These are phyloP conservation scores for Tuber indicum DNA, from an alignment of 495 filamentous ascomycete genomes.

Conservation along the genomic window DNA sequence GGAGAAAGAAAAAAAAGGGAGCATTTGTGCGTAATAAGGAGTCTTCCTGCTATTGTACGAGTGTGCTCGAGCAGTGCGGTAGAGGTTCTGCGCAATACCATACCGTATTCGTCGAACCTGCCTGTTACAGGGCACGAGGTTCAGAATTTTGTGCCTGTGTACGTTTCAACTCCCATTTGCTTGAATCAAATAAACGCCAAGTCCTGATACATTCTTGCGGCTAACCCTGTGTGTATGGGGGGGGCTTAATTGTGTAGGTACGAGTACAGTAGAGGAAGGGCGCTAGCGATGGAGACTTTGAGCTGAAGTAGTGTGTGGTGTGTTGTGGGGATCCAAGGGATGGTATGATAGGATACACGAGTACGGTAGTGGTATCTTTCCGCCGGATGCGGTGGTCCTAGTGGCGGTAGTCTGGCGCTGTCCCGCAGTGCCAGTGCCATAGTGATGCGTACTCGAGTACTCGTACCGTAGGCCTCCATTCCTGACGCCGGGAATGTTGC, in stretches of 20 bases:
- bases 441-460: not conserved
- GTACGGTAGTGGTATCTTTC: not conserved
- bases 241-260: not conserved
- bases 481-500: not conserved
- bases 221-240: not conserved
- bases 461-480: not conserved
- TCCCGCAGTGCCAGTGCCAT: not conserved
- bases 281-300: not conserved
- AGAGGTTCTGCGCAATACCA: not conserved
- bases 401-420: not conserved
- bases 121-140: not conserved
- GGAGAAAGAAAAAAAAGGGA: not conserved
- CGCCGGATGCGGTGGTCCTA: not conserved
- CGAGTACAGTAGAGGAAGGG: not conserved
- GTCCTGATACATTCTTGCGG: conserved; percentile 1
- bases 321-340: not conserved
- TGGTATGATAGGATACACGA: not conserved
- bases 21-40: not conserved
- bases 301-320: not conserved
- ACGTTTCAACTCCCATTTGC: not conserved
- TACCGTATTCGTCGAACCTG: not conserved
- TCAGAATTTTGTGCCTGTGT: not conserved
- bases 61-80: not conserved
- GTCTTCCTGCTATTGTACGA: not conserved
- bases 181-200: conserved; percentile 4